Evolutionary conservation across 768 basidiomycete species (phyloP).

Genomic region (Amanita fuliginea): DNA sequence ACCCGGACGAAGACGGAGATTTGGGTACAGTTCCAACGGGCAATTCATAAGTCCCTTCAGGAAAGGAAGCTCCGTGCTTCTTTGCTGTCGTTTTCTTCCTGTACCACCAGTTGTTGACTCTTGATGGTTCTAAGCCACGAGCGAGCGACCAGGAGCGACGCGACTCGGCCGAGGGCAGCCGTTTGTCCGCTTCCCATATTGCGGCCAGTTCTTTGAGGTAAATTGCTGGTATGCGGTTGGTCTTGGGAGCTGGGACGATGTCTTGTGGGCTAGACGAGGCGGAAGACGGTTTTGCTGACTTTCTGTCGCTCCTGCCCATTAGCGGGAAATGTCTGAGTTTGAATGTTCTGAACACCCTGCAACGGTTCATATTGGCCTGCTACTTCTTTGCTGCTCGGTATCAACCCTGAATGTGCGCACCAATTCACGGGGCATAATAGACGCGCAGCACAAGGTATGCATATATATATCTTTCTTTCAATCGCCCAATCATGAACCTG

Average conservation of each 20-base stretch:
- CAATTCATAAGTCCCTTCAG: conserved; percentile 25
- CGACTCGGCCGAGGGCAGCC: conserved; percentile 25
- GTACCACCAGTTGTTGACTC: conserved; percentile 28
- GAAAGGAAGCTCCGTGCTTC: conserved; percentile 17
- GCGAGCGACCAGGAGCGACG: conserved; percentile 28
- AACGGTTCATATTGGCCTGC: too few species aligned
- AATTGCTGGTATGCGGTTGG: neutral
- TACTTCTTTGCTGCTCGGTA: too few species aligned
- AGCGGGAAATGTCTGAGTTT: too few species aligned
- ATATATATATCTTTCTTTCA: too few species aligned
- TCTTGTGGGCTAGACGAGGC: neutral
- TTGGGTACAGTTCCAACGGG: conserved; percentile 16
- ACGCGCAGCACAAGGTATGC: too few species aligned
- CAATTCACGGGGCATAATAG: too few species aligned
- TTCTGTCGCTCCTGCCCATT: neutral
- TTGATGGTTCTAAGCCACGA: conserved; percentile 20
- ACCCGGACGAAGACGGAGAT: neutral
- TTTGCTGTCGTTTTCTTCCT: conserved; percentile 20
- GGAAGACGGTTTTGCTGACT: neutral
- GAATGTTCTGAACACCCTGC: too few species aligned
- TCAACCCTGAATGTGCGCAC: too few species aligned
- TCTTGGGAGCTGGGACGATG: neutral
- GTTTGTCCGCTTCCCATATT: conserved; percentile 25
- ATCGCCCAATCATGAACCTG: too few species aligned
- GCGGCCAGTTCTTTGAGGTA: conserved; percentile 20